Base-by-base conservation (phyloP, 2,329 filamentous ascomycete genomes). In the Fusarium oligoseptatum region DNA sequence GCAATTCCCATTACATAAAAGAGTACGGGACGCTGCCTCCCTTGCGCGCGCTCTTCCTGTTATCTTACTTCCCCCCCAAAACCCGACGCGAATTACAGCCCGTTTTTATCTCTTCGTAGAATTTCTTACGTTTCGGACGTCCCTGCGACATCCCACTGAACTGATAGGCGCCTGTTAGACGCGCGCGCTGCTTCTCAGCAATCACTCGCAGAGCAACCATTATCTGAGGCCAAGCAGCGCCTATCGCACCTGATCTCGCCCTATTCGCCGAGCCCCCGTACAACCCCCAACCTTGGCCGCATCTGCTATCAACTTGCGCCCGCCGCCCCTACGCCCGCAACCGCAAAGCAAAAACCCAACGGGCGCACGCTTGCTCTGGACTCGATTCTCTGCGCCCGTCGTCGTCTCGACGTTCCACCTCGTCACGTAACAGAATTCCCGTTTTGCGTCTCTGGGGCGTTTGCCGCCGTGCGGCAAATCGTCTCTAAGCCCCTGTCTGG, bases 1-100 rank as follows among this genome's bases (percentile, higher is more conserved):
- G 67, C 78, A 81, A 80, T 81, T 82, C 77, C 80, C 80, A 82
- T 83, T 83, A 83, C 82, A 82, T 83, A 83, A 83, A 83, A 83
- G 75, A 80, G 79, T 77, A 77, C 72, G 70, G 71, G 78, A 74
- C 79, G 74, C 80, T 80, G 75, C 77, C 75, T 78, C 71, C 76
- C 74, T 74, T 71, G 73, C 71, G 71, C 69, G 67, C 66, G 62
- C 71, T 76, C 72, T 76, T 75, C 75, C 72, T 77, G 78, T 78
- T 81, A 81, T 81, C 77, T 79, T 68, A 76, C 70, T 77, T 76
- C 57, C 78, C 78, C 77, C 78, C 75, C 75, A 74, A 78, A 77
- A 69, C 64, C 60, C 76, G 71, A 71, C 76, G 76, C 77, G 70
- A 76, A 71, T 77, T 79, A 76, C 75, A 79, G 76, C 68, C 69